Base-by-base conservation (phyloP, 805 yeast genomes). In the Cyberlindnera misumaiensis region DNA sequence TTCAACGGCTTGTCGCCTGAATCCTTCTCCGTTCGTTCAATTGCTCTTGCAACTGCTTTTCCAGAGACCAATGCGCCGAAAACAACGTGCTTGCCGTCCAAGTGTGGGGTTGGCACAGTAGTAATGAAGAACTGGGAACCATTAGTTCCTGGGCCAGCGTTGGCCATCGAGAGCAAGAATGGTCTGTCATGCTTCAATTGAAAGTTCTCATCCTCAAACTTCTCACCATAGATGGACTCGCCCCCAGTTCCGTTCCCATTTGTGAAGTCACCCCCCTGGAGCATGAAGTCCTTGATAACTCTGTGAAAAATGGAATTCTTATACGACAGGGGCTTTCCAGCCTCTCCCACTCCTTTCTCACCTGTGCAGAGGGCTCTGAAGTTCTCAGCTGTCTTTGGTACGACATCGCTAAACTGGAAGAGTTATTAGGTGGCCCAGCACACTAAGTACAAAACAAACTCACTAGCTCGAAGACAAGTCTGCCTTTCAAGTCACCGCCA, bases 111-210 rank as follows among this genome's bases (percentile, higher is more conserved):
- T 30, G 87, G 80, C 3, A 78, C 93, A 3, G 96, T 86, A 20
- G 98, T 90, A 53, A 90, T 79, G 61, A 90, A 90, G 53, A 87
- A 93, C 63, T 90, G 97, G 3, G 96, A 87, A 1, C 97, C 97
- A 57, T 93, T 93, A 35, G 97, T 90, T 60, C 81, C 78, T 42
- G 95, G 88, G 13, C 97, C 97, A 4, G 97, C 85, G 57, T 90
- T 90, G 41, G 98, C 97, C 97, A 90, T 93, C 7, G 95, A 85
- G 51, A 90, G 72, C 49, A 93, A 69, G 61, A 83, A 89, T 39
- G 97, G 97, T 53, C 72, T 72, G 47, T 80, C 87, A 58, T 90
- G 97, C 45, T 71, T 74, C 48, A 75, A 58, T 35, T 70, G 60
- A 60, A 93, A 90, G 62, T 82, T 83, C 62, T 90, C 98, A 59